A percentile compares a stretch with the other conserved stretches of the same genome.
Evolutionary conservation across 257 asterid species (phyloP).

Genomic region (Fraxinus quadrangulata): DNA sequence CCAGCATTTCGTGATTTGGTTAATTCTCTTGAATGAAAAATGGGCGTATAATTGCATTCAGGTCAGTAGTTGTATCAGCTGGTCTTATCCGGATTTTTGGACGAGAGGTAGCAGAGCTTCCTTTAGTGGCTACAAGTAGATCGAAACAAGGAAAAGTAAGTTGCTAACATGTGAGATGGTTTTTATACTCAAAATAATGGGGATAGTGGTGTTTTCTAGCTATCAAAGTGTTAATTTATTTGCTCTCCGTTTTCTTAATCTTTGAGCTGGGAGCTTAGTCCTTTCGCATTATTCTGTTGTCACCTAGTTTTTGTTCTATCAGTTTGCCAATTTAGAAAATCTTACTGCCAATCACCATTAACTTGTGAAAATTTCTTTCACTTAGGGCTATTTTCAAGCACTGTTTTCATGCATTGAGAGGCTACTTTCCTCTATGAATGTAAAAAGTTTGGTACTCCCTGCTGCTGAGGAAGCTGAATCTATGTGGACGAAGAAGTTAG

Average conservation of each 20-base stretch:
- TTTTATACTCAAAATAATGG: background rate
- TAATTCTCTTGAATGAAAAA: slow-evolving; percentile 1
- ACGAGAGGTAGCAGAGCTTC: slow-evolving; percentile 91
- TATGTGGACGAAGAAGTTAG: slow-evolving; percentile 91
- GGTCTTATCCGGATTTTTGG: slow-evolving; percentile 94
- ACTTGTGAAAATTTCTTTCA: slow-evolving; percentile 11
- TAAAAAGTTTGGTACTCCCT: slow-evolving; percentile 82
- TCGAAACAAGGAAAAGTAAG: slow-evolving; percentile 92
- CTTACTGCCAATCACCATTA: background rate
- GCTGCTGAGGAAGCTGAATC: slow-evolving; percentile 98
- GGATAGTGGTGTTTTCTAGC: background rate
- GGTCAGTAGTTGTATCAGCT: slow-evolving; percentile 92
- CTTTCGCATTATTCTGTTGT: background rate
- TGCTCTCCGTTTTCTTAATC: too few relatives aligned
- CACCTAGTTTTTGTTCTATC: background rate
- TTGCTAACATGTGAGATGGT: background rate
- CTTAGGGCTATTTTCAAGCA: slow-evolving; percentile 91
- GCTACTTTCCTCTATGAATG: slow-evolving; percentile 71
- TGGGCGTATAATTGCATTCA: slow-evolving; percentile 35
- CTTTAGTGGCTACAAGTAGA: slow-evolving; percentile 88
- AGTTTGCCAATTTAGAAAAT: slow-evolving; percentile 4
- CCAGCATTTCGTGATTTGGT: background rate
- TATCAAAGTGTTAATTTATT: background rate
- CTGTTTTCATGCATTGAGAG: slow-evolving; percentile 82
- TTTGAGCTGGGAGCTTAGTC: too few relatives aligned